phyloP scores from a whole-genome alignment of 2,329 filamentous ascomycete genomes.

The Venturia pyrina region DNA sequence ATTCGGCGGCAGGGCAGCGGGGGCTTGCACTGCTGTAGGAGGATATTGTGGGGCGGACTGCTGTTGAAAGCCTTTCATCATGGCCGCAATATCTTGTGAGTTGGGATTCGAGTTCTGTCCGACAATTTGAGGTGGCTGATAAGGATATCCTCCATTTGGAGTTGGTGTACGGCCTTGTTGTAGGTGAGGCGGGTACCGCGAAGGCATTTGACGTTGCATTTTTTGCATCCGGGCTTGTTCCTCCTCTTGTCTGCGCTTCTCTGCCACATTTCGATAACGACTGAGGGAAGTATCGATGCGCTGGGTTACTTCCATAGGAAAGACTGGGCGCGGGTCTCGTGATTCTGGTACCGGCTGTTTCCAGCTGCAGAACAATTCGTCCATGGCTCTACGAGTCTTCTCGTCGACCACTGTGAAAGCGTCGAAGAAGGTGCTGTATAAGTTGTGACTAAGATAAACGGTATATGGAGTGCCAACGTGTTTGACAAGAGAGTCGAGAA shows the following conservation, averaged over 20 bases:
- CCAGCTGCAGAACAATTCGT: constrained; percentile 97
- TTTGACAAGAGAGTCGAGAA: constrained; percentile 96
- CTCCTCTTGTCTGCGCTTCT: constrained; percentile 45
- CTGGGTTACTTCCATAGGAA: constrained; percentile 73
- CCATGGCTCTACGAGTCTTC: constrained; percentile 77
- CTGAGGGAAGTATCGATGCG: constrained; percentile 92
- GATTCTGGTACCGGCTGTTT: constrained; percentile 94
- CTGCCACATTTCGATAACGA: constrained; percentile 54
- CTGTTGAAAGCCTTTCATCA: constrained; percentile 12
- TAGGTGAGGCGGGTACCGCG: constrained; percentile 31
- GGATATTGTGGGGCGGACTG: constrained; percentile 21
- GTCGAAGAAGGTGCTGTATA: constrained; percentile 94
- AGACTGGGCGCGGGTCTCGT: constrained; percentile 84
- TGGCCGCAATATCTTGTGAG: constrained; percentile 4
- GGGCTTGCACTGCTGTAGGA: constrained; percentile 14
- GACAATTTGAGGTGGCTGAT: constrained; percentile 4
- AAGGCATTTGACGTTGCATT: constrained; percentile 2
- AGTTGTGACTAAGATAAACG: constrained; percentile 80
- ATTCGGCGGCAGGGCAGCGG: constrained; percentile 33
- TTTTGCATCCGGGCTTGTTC: constrained; percentile 29
- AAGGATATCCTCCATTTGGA: constrained; percentile 6
- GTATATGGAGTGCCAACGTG: constrained; percentile 98
- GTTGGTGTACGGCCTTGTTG: constrained; percentile 9
- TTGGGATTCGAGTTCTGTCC: constrained; percentile 7
- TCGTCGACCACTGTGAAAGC: constrained; percentile 84